Percentiles rank a stretch among this genome's conserved stretches.
phyloP scores from a whole-genome alignment of 176 grass and related monocot species.

The Neostapfia colusana region DNA sequence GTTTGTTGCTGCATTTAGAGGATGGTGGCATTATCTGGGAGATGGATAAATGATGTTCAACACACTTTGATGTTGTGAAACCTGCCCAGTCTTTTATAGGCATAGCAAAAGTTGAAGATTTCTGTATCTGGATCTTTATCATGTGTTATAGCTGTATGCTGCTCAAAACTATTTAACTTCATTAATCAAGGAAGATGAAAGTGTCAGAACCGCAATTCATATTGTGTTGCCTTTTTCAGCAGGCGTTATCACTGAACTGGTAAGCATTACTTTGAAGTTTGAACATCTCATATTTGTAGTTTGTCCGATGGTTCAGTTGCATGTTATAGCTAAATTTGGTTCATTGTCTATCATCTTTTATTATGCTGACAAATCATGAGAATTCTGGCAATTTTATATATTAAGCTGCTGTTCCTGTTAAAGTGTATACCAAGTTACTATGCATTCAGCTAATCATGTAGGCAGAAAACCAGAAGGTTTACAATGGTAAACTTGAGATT shows the following conservation, averaged over 20 bases:
- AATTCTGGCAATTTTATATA: constrained; percentile 1
- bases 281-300: neutral
- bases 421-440: neutral
- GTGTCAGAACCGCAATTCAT: neutral
- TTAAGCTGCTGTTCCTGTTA: neutral
- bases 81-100: neutral
- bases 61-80: neutral
- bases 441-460: neutral
- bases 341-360: neutral
- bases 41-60: constrained; percentile 52
- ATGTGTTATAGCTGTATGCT: neutral
- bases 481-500: neutral
- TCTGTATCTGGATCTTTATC: neutral
- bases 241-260: neutral
- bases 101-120: neutral
- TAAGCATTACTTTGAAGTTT: constrained; percentile 1
- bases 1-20: constrained; percentile 60
- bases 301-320: neutral
- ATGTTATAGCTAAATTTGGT: neutral
- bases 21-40: constrained; percentile 78
- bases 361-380: neutral
- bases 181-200: neutral
- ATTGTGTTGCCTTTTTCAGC: neutral
- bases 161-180: neutral
- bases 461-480: neutral